These are phyloP conservation scores for Ceratocystis harringtonii DNA, from an alignment of 2,329 filamentous ascomycete species.

Conservation along the genomic window DNA sequence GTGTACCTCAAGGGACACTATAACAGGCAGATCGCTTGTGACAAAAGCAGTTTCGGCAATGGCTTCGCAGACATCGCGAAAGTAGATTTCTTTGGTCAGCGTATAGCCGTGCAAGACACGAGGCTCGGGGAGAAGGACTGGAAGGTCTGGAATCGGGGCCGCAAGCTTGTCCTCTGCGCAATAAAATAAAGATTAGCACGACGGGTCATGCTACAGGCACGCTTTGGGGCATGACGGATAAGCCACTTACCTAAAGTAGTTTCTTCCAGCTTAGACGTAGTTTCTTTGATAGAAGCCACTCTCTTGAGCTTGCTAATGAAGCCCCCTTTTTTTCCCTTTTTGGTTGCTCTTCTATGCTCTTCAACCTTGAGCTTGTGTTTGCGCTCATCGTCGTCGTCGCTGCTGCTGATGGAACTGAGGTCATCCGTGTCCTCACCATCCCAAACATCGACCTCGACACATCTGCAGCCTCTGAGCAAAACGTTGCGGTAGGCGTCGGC, in stretches of 20 bases:
- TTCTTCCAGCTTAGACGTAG: conserved; percentile 34
- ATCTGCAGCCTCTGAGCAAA: conserved; percentile 70
- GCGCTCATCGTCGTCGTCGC: conserved; percentile 34
- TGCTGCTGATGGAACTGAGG: conserved; percentile 41
- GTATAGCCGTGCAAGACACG: conserved; percentile 79
- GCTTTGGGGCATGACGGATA: not conserved
- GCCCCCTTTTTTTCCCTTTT: conserved; percentile 42
- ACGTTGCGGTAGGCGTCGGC: conserved; percentile 78
- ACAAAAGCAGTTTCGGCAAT: conserved; percentile 68
- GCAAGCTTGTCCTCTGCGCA: conserved; percentile 11
- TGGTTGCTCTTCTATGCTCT: conserved; percentile 36
- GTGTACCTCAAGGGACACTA: conserved; percentile 89
- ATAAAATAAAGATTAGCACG: not conserved
- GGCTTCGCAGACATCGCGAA: conserved; percentile 68
- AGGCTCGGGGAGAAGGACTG: conserved; percentile 42
- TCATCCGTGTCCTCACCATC: conserved; percentile 65
- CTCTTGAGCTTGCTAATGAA: conserved; percentile 48
- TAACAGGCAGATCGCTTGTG: conserved; percentile 64
- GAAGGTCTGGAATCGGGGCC: conserved; percentile 2
- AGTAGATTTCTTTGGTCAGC: conserved; percentile 73
- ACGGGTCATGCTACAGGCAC: conserved; percentile 19
- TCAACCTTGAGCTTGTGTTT: conserved; percentile 12
- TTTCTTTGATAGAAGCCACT: conserved; percentile 26
- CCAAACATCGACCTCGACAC: conserved; percentile 92
- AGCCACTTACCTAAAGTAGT: conserved; percentile 30